phyloP scores from a whole-genome alignment of 805 yeast species.

The Candida insectalens region DNA sequence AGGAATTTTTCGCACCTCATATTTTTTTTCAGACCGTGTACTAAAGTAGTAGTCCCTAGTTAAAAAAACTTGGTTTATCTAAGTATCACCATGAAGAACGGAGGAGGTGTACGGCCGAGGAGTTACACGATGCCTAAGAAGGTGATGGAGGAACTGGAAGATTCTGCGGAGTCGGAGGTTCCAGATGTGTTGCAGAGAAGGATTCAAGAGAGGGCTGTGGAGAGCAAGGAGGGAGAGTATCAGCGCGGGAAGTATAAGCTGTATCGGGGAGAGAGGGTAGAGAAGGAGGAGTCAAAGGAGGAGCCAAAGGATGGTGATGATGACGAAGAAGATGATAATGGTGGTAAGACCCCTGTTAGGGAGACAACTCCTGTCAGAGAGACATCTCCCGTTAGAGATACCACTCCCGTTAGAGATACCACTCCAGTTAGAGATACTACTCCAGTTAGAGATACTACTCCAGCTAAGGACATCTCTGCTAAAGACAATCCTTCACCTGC shows the following conservation, averaged over 20 bases:
- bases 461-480: no score
- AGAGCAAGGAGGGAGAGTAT: constrained; percentile 35
- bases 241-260: constrained; percentile 27
- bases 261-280: constrained; percentile 23
- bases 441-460: no score
- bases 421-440: no score
- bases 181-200: constrained; percentile 16
- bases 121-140: constrained; percentile 17
- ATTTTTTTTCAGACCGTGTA: no score
- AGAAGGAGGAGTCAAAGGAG: constrained; percentile 20
- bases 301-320: constrained; percentile 7
- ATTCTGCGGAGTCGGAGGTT: constrained; percentile 12
- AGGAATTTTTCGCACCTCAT: no score
- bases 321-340: constrained; percentile 5
- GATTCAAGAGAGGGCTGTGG: constrained; percentile 18
- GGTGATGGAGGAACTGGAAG: constrained; percentile 13
- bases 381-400: background rate
- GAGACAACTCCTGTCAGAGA: background rate
- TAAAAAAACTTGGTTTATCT: no score
- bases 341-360: constrained; percentile 13
- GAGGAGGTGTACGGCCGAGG: no score
- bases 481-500: no score
- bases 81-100: no score
- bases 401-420: no score
- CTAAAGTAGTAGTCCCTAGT: no score